Evolutionary conservation across 129 eudicot genomes (phyloP).

Genomic region (Erigeron canadensis): DNA sequence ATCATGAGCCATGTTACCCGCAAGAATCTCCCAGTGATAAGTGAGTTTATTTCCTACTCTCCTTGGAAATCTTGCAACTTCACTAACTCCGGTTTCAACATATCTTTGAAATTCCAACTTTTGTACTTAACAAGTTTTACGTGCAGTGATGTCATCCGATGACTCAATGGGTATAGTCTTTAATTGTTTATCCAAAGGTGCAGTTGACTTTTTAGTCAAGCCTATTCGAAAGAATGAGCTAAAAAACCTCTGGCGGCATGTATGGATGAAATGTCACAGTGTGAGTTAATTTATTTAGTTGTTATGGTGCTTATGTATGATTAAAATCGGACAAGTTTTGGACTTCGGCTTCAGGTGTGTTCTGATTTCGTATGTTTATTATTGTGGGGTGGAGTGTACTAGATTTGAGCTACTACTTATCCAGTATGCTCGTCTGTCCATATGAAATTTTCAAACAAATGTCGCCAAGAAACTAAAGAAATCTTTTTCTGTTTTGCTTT

Average conservation of each 20-base stretch:
- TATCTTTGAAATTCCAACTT: conserved; percentile 11
- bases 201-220: conserved; percentile 87
- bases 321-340: conserved; percentile 40
- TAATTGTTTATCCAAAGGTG: conserved; percentile 87
- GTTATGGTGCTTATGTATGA: conserved; percentile 35
- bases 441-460: conserved; percentile 32
- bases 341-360: conserved; percentile 50
- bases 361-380: conserved; percentile 38
- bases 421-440: conserved; percentile 43
- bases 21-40: conserved; percentile 83
- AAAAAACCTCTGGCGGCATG: conserved; percentile 94
- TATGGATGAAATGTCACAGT: conserved; percentile 91
- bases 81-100: not conserved
- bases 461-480: conserved; percentile 26
- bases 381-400: conserved; percentile 38
- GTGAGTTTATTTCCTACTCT: conserved; percentile 44
- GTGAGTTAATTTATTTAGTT: conserved; percentile 52
- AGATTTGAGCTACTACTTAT: conserved; percentile 33
- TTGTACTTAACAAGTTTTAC: conserved; percentile 22
- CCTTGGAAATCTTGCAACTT: conserved; percentile 1
- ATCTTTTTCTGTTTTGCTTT: conserved; percentile 26
- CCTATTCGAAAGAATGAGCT: conserved; percentile 91
- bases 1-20: conserved; percentile 69
- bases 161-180: conserved; percentile 83
- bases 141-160: conserved; percentile 89